Base-by-base conservation (phyloP, 2,329 filamentous ascomycete species). In the Colletotrichum neosansevieriae region DNA sequence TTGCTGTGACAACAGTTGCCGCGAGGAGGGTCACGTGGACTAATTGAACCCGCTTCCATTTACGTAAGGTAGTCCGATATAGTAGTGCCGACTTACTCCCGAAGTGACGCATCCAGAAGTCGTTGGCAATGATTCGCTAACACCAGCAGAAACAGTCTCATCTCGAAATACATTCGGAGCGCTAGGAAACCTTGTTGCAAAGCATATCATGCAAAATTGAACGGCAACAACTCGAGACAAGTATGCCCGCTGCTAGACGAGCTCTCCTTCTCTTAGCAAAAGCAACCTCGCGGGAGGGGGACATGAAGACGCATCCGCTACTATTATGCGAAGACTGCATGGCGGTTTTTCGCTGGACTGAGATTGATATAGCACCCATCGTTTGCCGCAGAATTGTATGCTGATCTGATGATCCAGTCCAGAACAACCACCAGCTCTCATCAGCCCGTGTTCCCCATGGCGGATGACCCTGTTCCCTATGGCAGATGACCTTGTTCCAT, bases 1-100 rank as follows among this genome's bases (percentile, higher is more conserved):
- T 70, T 70, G 67, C 67, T 70, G 57, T 19, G 63, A 61, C 67
- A 63, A 70, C 67, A 15, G 1, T 29, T 13, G 24, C 10, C 19
- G 12, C 10, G 3, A 29, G 3, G 6, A 6, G 32, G 11, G 5
- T 53, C 62, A 65, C 58, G 38, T 60, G 62, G 17, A n/a, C n/a
- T n/a, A n/a, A 1, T 29, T 5, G 5, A 4, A 6, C 24, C 24
- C 24, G 4, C 6, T 29, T 29, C 24, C 6, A 29, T 5, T 29
- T 29, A 29, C 29, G 1, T 29, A 29, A 29, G 7, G 4, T 4
- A 21, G 21, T n/a, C 5, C 5, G 24, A 29, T 6, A 29, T 29
- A 2, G 29, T 2, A 29, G 6, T 7, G 6, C 17, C 34, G 62
- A 38, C 6, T 45, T 40, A 61, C 61, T 54, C 4, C 63, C 38